These are phyloP conservation scores for Aquilaria sinensis DNA, from an alignment of 345 rosid genomes.

Conservation along the genomic window DNA sequence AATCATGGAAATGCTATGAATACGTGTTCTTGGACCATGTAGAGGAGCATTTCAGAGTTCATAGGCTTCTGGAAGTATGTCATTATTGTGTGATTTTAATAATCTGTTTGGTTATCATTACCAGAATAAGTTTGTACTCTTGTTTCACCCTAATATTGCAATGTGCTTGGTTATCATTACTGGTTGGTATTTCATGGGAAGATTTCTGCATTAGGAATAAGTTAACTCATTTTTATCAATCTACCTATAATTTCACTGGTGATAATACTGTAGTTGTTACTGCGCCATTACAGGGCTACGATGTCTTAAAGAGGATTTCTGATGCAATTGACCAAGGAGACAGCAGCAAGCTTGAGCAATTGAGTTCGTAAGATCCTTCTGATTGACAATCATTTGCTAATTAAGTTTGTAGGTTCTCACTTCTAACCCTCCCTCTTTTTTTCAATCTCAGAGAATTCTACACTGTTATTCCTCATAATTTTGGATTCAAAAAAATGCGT, in stretches of 20 bases:
- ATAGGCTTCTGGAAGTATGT: too few relatives aligned
- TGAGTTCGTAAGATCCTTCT: constrained; percentile 61
- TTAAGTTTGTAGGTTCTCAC: not conserved
- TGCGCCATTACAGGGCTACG: constrained; percentile 58
- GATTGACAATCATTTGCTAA: not conserved
- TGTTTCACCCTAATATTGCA: too few relatives aligned
- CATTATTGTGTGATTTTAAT: too few relatives aligned
- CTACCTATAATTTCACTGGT: not conserved
- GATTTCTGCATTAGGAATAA: too few relatives aligned
- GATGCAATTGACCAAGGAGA: constrained; percentile 42
- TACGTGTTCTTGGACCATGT: too few relatives aligned
- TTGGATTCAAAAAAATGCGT: constrained; percentile 86
- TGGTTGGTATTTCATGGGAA: too few relatives aligned
- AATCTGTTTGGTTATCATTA: too few relatives aligned
- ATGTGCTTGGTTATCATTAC: too few relatives aligned
- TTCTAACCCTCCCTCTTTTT: not conserved
- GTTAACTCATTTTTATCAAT: too few relatives aligned
- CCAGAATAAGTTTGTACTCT: too few relatives aligned
- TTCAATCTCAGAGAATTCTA: constrained; percentile 73
- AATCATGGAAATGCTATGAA: too few relatives aligned
- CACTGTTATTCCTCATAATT: constrained; percentile 84
- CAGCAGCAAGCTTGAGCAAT: constrained; percentile 53
- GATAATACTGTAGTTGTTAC: constrained; percentile 13
- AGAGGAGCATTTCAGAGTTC: too few relatives aligned
- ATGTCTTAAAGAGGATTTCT: constrained; percentile 69